A percentile compares a stretch with the other conserved stretches of the same genome.
phyloP scores from a whole-genome alignment of 2,329 filamentous ascomycete species.

The Pseudocercospora musae region DNA sequence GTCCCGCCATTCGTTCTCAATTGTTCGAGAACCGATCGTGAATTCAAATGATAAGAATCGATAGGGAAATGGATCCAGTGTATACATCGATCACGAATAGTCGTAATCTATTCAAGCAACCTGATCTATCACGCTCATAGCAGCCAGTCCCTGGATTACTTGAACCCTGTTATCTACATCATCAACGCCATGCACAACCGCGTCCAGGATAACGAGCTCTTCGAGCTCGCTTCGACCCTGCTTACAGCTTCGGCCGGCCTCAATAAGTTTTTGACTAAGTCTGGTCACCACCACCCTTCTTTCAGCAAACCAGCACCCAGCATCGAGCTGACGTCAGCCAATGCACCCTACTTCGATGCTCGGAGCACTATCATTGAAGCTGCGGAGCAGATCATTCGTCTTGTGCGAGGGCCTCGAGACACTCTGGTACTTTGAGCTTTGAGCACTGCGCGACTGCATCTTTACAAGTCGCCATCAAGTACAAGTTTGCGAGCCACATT shows the following conservation, averaged over 20 bases:
- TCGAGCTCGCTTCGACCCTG: constrained; percentile 12
- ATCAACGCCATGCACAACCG: not conserved
- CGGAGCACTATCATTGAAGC: constrained; percentile 12
- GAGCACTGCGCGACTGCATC: constrained; percentile 11
- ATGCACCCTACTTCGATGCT: constrained; percentile 8
- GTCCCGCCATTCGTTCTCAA: not conserved
- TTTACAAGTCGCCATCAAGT: constrained; percentile 5
- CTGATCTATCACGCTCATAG: not conserved
- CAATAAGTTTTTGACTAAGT: constrained; percentile 8
- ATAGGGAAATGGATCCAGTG: not conserved
- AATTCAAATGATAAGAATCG: not conserved
- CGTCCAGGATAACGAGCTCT: constrained; percentile 9
- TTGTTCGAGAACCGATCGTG: not conserved
- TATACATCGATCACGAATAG: not conserved
- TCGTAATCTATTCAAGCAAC: not conserved
- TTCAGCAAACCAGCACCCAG: constrained; percentile 5
- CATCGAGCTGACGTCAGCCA: constrained; percentile 2
- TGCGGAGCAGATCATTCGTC: constrained; percentile 12
- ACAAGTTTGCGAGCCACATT: constrained; percentile 10
- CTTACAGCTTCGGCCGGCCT: constrained; percentile 4
- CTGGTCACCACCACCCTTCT: constrained; percentile 4
- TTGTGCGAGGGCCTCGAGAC: constrained; percentile 10
- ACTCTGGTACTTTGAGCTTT: constrained; percentile 5
- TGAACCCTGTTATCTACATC: no score
- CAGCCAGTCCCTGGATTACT: not conserved